phyloP scores from a whole-genome alignment of 192 early-diverging fungal species.

The Chytriomyces confervae region DNA sequence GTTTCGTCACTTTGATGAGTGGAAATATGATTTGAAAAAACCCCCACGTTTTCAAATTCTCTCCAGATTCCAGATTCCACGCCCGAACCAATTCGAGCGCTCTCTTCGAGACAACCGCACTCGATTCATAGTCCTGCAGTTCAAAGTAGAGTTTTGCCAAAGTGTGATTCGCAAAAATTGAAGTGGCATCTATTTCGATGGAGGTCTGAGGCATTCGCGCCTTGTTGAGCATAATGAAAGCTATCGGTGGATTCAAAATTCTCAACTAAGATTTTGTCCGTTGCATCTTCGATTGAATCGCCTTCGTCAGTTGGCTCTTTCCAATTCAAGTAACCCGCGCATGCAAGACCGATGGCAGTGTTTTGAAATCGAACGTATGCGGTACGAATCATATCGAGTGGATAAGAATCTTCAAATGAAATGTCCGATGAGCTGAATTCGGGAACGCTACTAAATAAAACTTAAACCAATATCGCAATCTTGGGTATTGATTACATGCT shows the following conservation, averaged over 20 bases:
- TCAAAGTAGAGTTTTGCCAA: slow-evolving; percentile 1
- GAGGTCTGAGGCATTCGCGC: not conserved
- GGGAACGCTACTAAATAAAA: not conserved
- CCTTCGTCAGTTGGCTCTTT: slow-evolving; percentile 1
- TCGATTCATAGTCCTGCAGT: slow-evolving; percentile 21
- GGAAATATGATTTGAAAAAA: not conserved
- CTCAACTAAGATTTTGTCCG: slow-evolving; percentile 19
- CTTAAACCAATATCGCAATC: slow-evolving; percentile 3
- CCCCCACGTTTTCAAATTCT: not conserved
- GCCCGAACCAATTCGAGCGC: not conserved
- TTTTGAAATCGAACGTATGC: not conserved
- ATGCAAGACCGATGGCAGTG: slow-evolving; percentile 16
- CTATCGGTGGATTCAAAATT: not conserved
- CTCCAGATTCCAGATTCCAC: not conserved
- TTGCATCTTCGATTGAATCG: slow-evolving; percentile 10
- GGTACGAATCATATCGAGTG: not conserved
- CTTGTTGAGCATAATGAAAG: no score
- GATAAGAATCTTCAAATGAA: not conserved
- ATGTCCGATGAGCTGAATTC: not conserved
- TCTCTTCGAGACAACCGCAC: slow-evolving; percentile 13
- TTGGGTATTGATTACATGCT: slow-evolving; percentile 6
- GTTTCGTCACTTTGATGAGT: not conserved
- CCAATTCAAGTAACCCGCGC: slow-evolving; percentile 8
- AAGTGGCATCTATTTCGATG: slow-evolving; percentile 7
- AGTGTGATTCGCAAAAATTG: slow-evolving; percentile 2